phyloP scores from a whole-genome alignment of 164 flowering plant genomes.

The Litsea cubeba region DNA sequence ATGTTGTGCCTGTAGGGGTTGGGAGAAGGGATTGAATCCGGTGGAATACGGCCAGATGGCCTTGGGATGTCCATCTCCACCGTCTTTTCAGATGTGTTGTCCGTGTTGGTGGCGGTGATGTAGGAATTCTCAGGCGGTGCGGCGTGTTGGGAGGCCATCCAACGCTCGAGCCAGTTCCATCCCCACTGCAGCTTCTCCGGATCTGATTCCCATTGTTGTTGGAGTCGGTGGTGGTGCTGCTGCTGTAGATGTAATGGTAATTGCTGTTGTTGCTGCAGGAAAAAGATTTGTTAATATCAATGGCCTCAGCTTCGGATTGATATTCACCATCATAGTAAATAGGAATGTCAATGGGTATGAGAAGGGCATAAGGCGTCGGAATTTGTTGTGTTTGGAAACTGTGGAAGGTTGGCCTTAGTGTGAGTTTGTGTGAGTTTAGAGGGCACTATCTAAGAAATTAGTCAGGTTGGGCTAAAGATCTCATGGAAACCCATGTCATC shows the following conservation, averaged over 20 bases:
- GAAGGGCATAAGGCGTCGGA: too few relatives aligned
- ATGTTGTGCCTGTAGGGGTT: constrained; percentile 13
- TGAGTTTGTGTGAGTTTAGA: too few relatives aligned
- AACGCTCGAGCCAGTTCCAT: constrained; percentile 90
- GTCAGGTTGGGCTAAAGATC: too few relatives aligned
- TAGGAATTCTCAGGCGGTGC: constrained; percentile 36
- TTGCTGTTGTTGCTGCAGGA: constrained; percentile 6
- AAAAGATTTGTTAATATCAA: too few relatives aligned
- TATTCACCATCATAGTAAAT: too few relatives aligned
- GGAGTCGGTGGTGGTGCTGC: constrained; percentile 36
- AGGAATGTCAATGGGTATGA: too few relatives aligned
- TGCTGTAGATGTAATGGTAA: constrained; percentile 5
- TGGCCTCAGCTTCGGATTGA: too few relatives aligned
- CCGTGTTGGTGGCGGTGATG: constrained; percentile 32
- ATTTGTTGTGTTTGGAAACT: too few relatives aligned
- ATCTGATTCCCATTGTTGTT: constrained; percentile 20
- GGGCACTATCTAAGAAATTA: too few relatives aligned
- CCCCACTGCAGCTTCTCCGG: constrained; percentile 61
- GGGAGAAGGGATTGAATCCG: constrained; percentile 18
- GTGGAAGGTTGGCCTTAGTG: fast-evolving
- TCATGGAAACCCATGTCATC: too few relatives aligned
- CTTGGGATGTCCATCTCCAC: constrained; percentile 67
- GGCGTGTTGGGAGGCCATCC: constrained; percentile 75
- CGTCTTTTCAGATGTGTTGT: constrained; percentile 73
- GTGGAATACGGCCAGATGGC: constrained; percentile 18